Base-by-base conservation (phyloP, 2,329 filamentous ascomycete genomes). In the Colletotrichum chlorophyti region DNA sequence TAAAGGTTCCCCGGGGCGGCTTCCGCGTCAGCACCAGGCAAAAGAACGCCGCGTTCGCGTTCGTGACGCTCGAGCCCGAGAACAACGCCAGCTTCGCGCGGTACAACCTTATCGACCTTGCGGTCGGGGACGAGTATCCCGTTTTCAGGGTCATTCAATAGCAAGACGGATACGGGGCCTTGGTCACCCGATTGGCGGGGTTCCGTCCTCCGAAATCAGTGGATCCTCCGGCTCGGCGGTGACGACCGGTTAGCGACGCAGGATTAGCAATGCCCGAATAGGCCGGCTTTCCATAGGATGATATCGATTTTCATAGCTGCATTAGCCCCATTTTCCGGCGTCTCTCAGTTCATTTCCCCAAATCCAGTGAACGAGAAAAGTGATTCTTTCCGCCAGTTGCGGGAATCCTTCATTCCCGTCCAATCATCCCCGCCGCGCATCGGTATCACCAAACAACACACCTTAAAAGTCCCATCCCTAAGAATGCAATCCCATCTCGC, bases 1-100 rank as follows among this genome's bases (percentile, higher is more conserved):
- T 70, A 1, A 64, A 43, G 8, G 26, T 71, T 2, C 69, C 68
- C 0, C 57, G 54, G 1, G 70, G 70, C 3, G 69, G 69, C 24
- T 72, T 70, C 49, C 53, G 65, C 7, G 64, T 72, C 2, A 71
- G 67, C 62, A 68, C 69, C 7, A 62, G 64, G 29, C 70, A 72
- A 50, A 70, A 70, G 61, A 71, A 70, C 4, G 69, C 69, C 0
- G 69, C 58, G 0, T 46, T 69, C 5, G 69, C 69, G 0, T 62
- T 72, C 6, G 58, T 65, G 24, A 66, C 64, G 5, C 58, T 72
- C 3, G 70, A 71, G 63, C 70, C 70, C 2, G 69, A 72, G 62
- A 66, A 65, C 6, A 66, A 66, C 6, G 70, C 70, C 40, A 71
- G 69, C 6, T 72, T 69, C 41, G 67, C 63, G 0, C 64, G 65